phyloP scores from a whole-genome alignment of 2,329 filamentous ascomycete species.

The Phialophora verrucosa region DNA sequence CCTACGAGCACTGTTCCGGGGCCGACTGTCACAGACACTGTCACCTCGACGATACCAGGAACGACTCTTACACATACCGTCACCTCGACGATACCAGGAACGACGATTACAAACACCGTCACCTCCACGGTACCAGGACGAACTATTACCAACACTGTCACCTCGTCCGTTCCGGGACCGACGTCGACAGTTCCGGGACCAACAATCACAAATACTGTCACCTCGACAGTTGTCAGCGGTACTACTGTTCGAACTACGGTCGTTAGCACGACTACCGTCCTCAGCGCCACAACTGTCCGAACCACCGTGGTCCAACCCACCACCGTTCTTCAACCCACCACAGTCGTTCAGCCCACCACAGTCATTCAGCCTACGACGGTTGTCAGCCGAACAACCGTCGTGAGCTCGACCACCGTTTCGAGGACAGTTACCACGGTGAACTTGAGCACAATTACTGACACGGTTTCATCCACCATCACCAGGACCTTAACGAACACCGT shows the following conservation, averaged over 20 bases:
- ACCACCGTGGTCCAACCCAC: constrained; percentile 3
- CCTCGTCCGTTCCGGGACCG: not conserved
- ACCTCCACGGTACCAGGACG: not conserved
- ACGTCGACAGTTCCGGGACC: not conserved
- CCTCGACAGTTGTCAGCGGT: not conserved
- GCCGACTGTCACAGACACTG: not conserved
- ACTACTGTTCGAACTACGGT: not conserved
- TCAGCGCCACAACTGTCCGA: not conserved
- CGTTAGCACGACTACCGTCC: not conserved
- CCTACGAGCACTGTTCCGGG: not conserved
- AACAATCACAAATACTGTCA: not conserved
- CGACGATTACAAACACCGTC: constrained; percentile 1
- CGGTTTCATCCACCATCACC: constrained; percentile 12
- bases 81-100: not conserved
- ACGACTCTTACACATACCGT: not conserved
- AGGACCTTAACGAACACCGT: constrained; percentile 24
- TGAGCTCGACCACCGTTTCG: constrained; percentile 22
- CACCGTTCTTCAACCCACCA: not conserved
- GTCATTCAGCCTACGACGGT: not conserved
- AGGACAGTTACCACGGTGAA: constrained; percentile 16
- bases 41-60: not conserved
- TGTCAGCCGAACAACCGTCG: not conserved
- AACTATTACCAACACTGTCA: not conserved
- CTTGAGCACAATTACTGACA: constrained; percentile 17
- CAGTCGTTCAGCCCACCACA: not conserved